Evolutionary conservation across 2,329 filamentous ascomycete genomes (phyloP).

Genomic region (Aspergillus neoniger): DNA sequence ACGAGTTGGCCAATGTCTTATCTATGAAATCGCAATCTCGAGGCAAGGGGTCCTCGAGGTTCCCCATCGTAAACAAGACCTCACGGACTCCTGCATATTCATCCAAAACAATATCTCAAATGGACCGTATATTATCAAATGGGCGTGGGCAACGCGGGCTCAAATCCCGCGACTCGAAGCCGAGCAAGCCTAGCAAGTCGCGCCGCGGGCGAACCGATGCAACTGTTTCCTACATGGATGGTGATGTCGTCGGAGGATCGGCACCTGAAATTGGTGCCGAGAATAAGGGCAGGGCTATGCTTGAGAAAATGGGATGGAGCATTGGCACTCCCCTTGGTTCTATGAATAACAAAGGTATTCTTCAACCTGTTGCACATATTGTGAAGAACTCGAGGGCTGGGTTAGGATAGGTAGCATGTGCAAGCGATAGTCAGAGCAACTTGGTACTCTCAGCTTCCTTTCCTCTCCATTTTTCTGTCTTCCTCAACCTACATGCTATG

Average conservation of each 20-base stretch:
- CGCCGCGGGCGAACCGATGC: constrained; percentile 43
- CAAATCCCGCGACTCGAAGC: constrained; percentile 28
- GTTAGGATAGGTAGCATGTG: constrained; percentile 56
- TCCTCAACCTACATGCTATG: too few species aligned
- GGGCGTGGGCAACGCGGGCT: constrained; percentile 29
- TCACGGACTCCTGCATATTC: constrained; percentile 64
- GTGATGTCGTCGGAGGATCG: constrained; percentile 81
- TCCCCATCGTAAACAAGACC: constrained; percentile 76
- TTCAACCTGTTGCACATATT: constrained; percentile 81
- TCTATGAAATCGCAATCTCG: constrained; percentile 81
- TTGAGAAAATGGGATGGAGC: constrained; percentile 98
- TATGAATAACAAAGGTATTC: constrained; percentile 80
- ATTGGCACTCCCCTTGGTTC: constrained; percentile 82
- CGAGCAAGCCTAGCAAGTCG: constrained; percentile 23
- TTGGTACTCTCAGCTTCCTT: background rate
- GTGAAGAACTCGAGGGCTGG: constrained; percentile 86
- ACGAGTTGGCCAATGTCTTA: constrained; percentile 74
- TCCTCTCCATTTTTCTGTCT: too few species aligned
- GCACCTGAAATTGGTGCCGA: constrained; percentile 80
- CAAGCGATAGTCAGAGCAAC: background rate
- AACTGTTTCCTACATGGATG: constrained; percentile 69
- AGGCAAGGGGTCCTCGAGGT: constrained; percentile 71
- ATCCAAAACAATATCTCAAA: constrained; percentile 54
- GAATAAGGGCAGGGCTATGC: constrained; percentile 81
- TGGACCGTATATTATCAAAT: constrained; percentile 44